Base-by-base conservation (phyloP, 306 rosid species). In the Medicago arabica region DNA sequence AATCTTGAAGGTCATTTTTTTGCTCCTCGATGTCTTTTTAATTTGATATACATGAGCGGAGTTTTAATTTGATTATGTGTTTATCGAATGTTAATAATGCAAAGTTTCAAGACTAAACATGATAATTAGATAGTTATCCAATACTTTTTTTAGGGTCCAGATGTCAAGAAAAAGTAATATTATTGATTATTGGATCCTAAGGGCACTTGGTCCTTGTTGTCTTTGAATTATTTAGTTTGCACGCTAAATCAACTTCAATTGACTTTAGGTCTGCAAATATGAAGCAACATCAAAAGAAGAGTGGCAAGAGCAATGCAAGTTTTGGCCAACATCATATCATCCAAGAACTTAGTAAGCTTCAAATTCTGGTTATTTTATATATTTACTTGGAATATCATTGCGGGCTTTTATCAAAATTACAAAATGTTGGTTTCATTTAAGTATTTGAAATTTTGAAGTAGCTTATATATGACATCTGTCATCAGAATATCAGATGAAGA, bases 321-420 rank as follows among this genome's bases (percentile, higher is more conserved):
- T 90, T 67, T 95, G 98, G 97, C 97, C 97, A 72, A 95, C 97
- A 8, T 92, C 98, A n/a, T 92, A 81, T 90, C 98, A 95, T 76
- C 97, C 97, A 19, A 93, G 89, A 80, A 86, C 96, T 61, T 92
- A 87, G 98, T 95, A 84, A 71, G 91, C 72, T 73, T 69, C 55
- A 49, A 70, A 16, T 64, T 16, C 4, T 65, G 38, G 44, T 75
- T 78, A 23, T 57, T 55, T 60, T 70, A 28, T 28, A 28, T 28
- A 28, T 28, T 57, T 67, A 16, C 46, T 44, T 58, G 36, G 41
- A 51, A 16, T 53, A 6, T 14, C 16, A 53, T 81, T 46, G 43
- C 7, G 61, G 14, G 12, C 4, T 54, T 50, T 58, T 69, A 67
- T 66, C 41, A 25, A 58, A 73, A 74, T 34, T 55, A 49, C 11